These are phyloP conservation scores for Pseudocercospora macadamiae DNA, from an alignment of 2,329 filamentous ascomycete species.

Conservation along the genomic window DNA sequence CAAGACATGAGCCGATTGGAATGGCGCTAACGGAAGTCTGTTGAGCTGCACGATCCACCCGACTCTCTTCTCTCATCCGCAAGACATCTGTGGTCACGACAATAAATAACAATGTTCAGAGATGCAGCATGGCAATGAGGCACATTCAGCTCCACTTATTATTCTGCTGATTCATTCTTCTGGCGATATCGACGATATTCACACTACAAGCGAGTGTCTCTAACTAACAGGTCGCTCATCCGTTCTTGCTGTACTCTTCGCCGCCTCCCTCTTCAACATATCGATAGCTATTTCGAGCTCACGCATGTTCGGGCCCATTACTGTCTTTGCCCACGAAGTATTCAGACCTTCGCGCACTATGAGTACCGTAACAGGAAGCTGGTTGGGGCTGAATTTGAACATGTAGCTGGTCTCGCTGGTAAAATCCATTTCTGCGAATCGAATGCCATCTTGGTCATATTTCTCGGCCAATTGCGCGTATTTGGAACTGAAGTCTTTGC, in stretches of 20 bases:
- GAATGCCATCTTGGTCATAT: slow-evolving; percentile 9
- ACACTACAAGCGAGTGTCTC: too few relatives aligned
- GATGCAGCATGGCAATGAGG: too few relatives aligned
- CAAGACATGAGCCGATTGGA: too few relatives aligned
- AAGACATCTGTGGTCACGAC: too few relatives aligned
- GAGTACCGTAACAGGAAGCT: slow-evolving; percentile 27
- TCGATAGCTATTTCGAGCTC: slow-evolving; percentile 17
- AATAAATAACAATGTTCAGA: too few relatives aligned
- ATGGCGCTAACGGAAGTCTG: too few relatives aligned
- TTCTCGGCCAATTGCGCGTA: slow-evolving; percentile 22
- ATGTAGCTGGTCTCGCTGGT: slow-evolving; percentile 21
- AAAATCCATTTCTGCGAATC: slow-evolving; percentile 28
- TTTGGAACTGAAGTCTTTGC: slow-evolving; percentile 23
- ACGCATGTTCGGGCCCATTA: slow-evolving; percentile 23
- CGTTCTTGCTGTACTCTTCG: not conserved
- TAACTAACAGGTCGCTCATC: too few relatives aligned
- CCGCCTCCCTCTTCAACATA: slow-evolving; percentile 10
- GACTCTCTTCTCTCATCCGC: too few relatives aligned
- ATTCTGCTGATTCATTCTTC: too few relatives aligned
- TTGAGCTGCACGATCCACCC: too few relatives aligned
- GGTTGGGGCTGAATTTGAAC: slow-evolving; percentile 31
- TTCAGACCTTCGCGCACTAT: slow-evolving; percentile 19
- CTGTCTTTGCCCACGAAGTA: slow-evolving; percentile 24
- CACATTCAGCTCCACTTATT: too few relatives aligned
- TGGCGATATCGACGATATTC: too few relatives aligned